Conservation (phyloP, 169 alveolate genomes). For the Plasmodium relictum region DNA sequence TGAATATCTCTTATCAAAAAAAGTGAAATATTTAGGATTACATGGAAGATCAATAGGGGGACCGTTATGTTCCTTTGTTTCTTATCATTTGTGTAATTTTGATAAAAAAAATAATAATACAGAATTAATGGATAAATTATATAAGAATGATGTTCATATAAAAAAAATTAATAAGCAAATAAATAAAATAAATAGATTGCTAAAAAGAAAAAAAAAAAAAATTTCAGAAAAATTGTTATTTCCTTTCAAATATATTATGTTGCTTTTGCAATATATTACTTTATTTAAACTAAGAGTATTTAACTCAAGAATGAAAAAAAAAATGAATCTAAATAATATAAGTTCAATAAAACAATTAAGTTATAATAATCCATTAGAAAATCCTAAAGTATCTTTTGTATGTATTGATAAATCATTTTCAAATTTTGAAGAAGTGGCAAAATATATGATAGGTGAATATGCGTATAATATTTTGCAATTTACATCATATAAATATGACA, state of each 20-base stretch:
- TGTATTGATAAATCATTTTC: conserved; percentile 70
- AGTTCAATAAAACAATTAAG: neutral
- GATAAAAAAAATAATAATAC: conserved; percentile 18
- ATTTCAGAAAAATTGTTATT: conserved; percentile 19
- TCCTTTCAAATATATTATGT: conserved; percentile 35
- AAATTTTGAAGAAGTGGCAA: conserved; percentile 72
- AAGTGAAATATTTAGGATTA: conserved; percentile 70
- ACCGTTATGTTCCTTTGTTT: conserved; percentile 68
- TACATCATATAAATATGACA: conserved; percentile 65
- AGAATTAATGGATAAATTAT: conserved; percentile 32
- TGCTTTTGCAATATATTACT: conserved; percentile 33
- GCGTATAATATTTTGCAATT: conserved; percentile 66
- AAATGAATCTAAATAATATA: conserved; percentile 3
- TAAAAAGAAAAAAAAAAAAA: conserved; percentile 55
- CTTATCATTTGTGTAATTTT: conserved; percentile 67
- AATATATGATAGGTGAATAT: conserved; percentile 75
- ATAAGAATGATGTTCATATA: conserved; percentile 44
- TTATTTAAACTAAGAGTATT: conserved; percentile 39
- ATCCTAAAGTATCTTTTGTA: conserved; percentile 38
- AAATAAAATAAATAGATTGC: conserved; percentile 21
- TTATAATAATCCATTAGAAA: neutral
- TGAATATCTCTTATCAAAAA: conserved; percentile 58
- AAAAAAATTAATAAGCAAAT: conserved; percentile 39
- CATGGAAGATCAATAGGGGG: conserved; percentile 77
- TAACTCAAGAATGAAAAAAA: conserved; percentile 26